Percentiles rank a stretch among this genome's conserved stretches.
phyloP scores from a whole-genome alignment of 2,329 filamentous ascomycete species.

The Aspergillus neoniger region DNA sequence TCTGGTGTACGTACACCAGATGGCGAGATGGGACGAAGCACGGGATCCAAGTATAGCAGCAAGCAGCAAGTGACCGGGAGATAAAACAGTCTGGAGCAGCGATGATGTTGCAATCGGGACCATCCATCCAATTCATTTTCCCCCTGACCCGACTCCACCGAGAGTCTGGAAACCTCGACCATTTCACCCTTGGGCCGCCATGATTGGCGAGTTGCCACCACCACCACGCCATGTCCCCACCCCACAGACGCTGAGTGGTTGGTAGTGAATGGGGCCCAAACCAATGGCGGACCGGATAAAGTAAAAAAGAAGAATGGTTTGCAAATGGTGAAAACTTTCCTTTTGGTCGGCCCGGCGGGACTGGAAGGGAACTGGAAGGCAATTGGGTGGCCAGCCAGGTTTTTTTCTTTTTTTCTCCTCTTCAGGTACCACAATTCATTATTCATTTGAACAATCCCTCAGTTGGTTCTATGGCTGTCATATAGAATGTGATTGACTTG shows the following conservation, averaged over 20 bases:
- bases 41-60: no score
- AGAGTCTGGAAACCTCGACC: neutral
- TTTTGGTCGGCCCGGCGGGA: neutral
- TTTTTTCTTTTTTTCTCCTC: neutral
- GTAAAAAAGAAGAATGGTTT: neutral
- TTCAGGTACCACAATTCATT: neutral
- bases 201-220: neutral
- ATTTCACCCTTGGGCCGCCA: neutral
- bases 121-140: neutral
- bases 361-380: no score
- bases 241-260: neutral
- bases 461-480: no score
- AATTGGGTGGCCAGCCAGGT: neutral
- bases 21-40: no score
- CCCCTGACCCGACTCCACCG: neutral
- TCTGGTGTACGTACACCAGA: neutral
- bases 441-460: no score
- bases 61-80: no score
- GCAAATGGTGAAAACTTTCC: neutral
- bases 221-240: neutral
- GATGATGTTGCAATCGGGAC: neutral
- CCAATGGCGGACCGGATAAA: neutral
- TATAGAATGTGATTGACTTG: no score
- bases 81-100: no score
- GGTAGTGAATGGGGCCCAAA: neutral